phyloP scores from a whole-genome alignment of 2,329 filamentous ascomycete species.

The Beauveria asiatica region DNA sequence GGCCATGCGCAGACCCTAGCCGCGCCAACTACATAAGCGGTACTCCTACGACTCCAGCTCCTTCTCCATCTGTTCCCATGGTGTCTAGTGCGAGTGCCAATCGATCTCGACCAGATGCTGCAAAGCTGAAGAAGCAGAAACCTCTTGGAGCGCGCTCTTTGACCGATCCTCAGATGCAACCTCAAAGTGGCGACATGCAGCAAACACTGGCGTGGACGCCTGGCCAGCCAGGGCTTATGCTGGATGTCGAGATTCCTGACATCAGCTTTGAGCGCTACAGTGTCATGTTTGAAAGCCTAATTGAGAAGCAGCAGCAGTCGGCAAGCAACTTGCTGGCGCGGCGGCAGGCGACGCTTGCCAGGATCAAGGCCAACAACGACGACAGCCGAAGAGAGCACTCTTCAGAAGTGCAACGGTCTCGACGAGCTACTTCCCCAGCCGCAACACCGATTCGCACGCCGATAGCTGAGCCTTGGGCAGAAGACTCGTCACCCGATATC shows the following conservation, averaged over 20 bases:
- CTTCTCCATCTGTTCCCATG: not conserved
- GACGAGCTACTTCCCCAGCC: slow-evolving; percentile 40
- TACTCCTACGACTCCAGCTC: not conserved
- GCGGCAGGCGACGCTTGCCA: slow-evolving; percentile 51
- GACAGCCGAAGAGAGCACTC: slow-evolving; percentile 30
- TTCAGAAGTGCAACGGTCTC: slow-evolving; percentile 21
- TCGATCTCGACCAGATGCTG: not conserved
- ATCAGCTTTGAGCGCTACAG: slow-evolving; percentile 83
- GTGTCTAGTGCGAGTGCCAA: not conserved
- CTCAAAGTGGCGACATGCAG: not conserved
- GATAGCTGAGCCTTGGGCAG: not conserved
- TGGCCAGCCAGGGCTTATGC: slow-evolving; percentile 24
- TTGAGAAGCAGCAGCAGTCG: slow-evolving; percentile 37
- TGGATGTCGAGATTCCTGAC: slow-evolving; percentile 74
- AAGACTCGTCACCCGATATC: not conserved
- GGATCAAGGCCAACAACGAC: slow-evolving; percentile 46
- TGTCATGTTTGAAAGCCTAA: slow-evolving; percentile 78
- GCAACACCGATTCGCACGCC: not conserved
- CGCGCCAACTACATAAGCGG: not conserved
- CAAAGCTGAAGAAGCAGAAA: slow-evolving; percentile 2
- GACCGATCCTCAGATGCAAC: not conserved
- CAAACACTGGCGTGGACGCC: not conserved
- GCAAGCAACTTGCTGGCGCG: slow-evolving; percentile 38
- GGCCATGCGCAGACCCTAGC: not conserved
- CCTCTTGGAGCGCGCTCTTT: not conserved